phyloP scores from a whole-genome alignment of 805 yeast genomes.

The Nakazawaea ambrosiae region DNA sequence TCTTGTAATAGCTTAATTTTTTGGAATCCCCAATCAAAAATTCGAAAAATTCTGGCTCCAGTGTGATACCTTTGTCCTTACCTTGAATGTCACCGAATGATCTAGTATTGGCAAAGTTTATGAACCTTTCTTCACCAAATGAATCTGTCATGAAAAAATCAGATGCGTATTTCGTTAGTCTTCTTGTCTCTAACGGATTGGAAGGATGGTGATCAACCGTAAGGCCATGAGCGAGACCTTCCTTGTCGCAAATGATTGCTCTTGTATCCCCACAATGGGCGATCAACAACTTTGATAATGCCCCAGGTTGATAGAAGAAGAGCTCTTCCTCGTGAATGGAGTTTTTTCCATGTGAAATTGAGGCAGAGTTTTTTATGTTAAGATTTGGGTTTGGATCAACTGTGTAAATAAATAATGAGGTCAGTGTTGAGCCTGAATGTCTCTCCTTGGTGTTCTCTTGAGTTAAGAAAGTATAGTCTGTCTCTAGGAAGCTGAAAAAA shows the following conservation, averaged over 20 bases:
- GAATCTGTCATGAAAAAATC: constrained; percentile 75
- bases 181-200: constrained; percentile 65
- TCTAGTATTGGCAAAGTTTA: constrained; percentile 82
- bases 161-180: constrained; percentile 60
- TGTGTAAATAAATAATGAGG: constrained; percentile 24
- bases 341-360: constrained; percentile 1
- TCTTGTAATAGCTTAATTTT: constrained; percentile 27
- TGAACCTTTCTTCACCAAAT: constrained; percentile 83
- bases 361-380: neutral
- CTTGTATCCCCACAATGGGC: constrained; percentile 94
- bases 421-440: constrained; percentile 30
- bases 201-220: constrained; percentile 85
- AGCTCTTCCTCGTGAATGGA: constrained; percentile 17
- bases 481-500: constrained; percentile 54
- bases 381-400: constrained; percentile 25
- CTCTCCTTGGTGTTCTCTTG: constrained; percentile 20
- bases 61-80: constrained; percentile 77
- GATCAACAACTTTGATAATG: constrained; percentile 60
- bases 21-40: constrained; percentile 57
- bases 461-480: constrained; percentile 55
- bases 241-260: constrained; percentile 74
- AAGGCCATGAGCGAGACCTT: constrained; percentile 73
- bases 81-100: constrained; percentile 85
- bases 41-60: constrained; percentile 85
- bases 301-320: constrained; percentile 58